Base-by-base conservation (phyloP, 176 grass and related monocot species). In the Aechmea fasciata region DNA sequence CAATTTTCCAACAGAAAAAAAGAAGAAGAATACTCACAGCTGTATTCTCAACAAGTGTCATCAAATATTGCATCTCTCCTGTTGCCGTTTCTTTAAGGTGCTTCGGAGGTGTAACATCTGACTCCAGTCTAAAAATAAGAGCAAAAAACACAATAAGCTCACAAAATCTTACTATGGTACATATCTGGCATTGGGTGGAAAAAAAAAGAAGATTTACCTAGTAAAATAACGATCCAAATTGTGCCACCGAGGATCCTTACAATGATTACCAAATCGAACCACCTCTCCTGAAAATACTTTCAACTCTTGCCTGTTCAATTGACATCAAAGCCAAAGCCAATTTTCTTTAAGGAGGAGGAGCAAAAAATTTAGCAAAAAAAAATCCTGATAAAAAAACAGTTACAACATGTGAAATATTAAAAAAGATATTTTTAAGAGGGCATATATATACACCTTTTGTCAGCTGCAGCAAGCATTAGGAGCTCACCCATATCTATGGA, bases 221-320 rank as follows among this genome's bases (percentile, higher is more conserved):
- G 41, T 52, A 73, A 92, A 83, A 62, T 78, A 59, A 26, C 57
- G 61, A 20, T 77, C 74, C 64, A 92, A 48, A 65, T 79, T 88
- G 83, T 92, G 90, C 83, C 83, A 88, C 52, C 55, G 71, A 68
- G 77, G 70, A 83, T 83, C 70, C 67, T 61, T 83, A 61, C 83
- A 88, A 10, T 69, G 54, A 41, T 92, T 81, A 68, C 90, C 83
- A 12, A 88, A 83, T 63, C 85, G 76, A 63, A 61, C 57, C 74
- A 92, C 68, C 64, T 82, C 77, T 72, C 41, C 64, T 14, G 67
- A 64, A 66, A 92, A 76, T 51, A 69, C 68, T 64, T 53, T 65
- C 28, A 88, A 72, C 49, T 86, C 80, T 68, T 85, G 62, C 51
- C 90, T 92, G 77, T 64, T 22, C 51, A 70, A 88, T 70, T 61